phyloP scores from a whole-genome alignment of 1,139 yeast genomes.

The Geotrichum restrictum region DNA sequence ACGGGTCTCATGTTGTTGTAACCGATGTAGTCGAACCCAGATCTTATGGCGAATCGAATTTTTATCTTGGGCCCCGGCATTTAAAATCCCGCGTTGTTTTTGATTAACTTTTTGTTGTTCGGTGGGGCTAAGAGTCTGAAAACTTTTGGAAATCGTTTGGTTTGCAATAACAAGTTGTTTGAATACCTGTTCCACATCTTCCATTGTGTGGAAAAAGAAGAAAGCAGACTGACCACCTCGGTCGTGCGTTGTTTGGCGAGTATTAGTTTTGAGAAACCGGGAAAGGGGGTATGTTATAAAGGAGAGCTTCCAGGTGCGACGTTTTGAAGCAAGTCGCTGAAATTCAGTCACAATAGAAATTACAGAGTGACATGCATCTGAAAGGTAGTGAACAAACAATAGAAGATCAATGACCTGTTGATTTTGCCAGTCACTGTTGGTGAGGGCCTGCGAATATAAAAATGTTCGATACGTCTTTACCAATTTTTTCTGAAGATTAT shows the following conservation, averaged over 20 bases:
- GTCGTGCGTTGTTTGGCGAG: constrained; percentile 45
- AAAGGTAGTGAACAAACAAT: constrained; percentile 23
- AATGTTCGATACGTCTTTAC: constrained; percentile 11
- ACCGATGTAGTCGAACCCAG: constrained; percentile 39
- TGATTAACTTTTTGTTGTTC: constrained; percentile 1
- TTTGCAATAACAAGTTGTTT: constrained; percentile 44
- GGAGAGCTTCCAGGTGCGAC: constrained; percentile 36
- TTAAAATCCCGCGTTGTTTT: constrained; percentile 6
- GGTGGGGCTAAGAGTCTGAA: constrained; percentile 2
- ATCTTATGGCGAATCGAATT: constrained; percentile 31
- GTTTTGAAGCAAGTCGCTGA: constrained; percentile 20
- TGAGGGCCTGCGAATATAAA: constrained; percentile 8
- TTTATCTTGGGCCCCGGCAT: background rate
- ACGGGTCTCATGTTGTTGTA: constrained; percentile 42
- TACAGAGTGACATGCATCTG: constrained; percentile 21
- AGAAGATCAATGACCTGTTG: constrained; percentile 13
- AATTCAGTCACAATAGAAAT: constrained; percentile 20
- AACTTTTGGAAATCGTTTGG: constrained; percentile 23
- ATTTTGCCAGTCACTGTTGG: constrained; percentile 11
- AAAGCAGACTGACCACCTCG: constrained; percentile 47
- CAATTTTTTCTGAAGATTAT: constrained; percentile 3
- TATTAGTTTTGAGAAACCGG: constrained; percentile 43
- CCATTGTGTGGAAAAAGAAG: constrained; percentile 43
- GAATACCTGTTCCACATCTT: constrained; percentile 49
- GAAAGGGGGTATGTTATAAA: constrained; percentile 42